Percentiles rank a stretch among this genome's conserved stretches.
These are phyloP conservation scores for Neurospora sp. DNA, from an alignment of 2,329 filamentous ascomycete genomes.

Conservation along the genomic window DNA sequence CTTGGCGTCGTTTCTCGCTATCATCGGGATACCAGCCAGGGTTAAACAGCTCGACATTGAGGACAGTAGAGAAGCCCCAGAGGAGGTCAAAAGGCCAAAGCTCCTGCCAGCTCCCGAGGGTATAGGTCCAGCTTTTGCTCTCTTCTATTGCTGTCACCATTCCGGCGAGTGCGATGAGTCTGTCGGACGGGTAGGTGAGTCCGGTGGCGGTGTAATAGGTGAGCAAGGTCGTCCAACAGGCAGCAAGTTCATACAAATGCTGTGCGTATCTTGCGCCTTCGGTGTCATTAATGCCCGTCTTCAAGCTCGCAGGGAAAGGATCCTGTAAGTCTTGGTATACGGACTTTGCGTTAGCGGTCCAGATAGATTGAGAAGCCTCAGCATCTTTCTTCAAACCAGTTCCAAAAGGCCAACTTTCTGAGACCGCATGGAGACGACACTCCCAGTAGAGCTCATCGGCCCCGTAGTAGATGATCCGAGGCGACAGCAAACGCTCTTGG, in stretches of 20 bases:
- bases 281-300: not conserved
- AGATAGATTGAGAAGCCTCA: not conserved
- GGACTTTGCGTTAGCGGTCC: not conserved
- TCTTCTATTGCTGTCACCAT: not conserved
- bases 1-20: not conserved
- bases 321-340: not conserved
- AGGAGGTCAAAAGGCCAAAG: not conserved
- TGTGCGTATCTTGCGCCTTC: not conserved
- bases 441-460: conserved; percentile 17
- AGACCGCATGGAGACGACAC: not conserved
- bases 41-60: not conserved
- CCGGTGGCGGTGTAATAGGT: not conserved
- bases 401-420: not conserved
- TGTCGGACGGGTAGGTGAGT: not conserved
- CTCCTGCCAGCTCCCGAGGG: not conserved
- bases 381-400: not conserved
- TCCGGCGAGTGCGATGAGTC: not conserved
- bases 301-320: not conserved
- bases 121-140: not conserved
- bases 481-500: conserved; percentile 20
- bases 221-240: not conserved
- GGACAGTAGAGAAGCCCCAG: not conserved
- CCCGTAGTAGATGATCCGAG: conserved; percentile 21
- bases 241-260: not conserved
- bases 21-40: not conserved